A percentile compares a stretch with the other conserved stretches of the same genome.
Evolutionary conservation across 805 yeast genomes (phyloP).

Genomic region (Kodamaea neixiangensis): DNA sequence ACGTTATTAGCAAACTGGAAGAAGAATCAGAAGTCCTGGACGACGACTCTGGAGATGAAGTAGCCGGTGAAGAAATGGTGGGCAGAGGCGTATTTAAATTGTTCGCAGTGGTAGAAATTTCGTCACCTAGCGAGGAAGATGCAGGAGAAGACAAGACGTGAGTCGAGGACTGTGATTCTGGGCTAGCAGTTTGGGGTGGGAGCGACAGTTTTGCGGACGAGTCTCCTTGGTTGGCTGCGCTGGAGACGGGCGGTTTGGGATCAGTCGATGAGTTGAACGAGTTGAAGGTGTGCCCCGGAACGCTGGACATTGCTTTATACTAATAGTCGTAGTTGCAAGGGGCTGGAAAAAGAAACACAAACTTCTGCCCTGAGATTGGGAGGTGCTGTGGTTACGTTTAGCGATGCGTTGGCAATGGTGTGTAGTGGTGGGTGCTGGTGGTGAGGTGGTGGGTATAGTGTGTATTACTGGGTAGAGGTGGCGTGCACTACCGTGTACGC

Average conservation of each 20-base stretch:
- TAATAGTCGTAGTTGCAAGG: constrained; percentile 1
- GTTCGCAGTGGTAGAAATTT: neutral
- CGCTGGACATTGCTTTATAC: neutral
- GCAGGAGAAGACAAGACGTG: constrained; percentile 1
- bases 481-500: no score
- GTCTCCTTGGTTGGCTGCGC: neutral
- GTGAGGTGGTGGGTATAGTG: no score
- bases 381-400: no score
- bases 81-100: constrained; percentile 7
- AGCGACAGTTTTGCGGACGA: neutral
- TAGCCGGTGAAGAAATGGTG: constrained; percentile 1
- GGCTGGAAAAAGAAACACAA: neutral
- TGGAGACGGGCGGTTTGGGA: neutral
- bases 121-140: constrained; percentile 1
- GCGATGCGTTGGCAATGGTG: neutral
- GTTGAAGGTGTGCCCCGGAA: neutral
- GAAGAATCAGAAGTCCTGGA: constrained; percentile 2
- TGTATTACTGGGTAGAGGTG: no score
- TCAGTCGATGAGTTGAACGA: neutral
- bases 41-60: neutral
- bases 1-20: neutral
- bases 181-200: neutral
- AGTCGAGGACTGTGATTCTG: neutral
- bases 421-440: neutral
- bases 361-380: neutral